Percentiles rank a stretch among this genome's conserved stretches.
phyloP scores from a whole-genome alignment of 208 protist genomes.

The Porcisia hertigi region DNA sequence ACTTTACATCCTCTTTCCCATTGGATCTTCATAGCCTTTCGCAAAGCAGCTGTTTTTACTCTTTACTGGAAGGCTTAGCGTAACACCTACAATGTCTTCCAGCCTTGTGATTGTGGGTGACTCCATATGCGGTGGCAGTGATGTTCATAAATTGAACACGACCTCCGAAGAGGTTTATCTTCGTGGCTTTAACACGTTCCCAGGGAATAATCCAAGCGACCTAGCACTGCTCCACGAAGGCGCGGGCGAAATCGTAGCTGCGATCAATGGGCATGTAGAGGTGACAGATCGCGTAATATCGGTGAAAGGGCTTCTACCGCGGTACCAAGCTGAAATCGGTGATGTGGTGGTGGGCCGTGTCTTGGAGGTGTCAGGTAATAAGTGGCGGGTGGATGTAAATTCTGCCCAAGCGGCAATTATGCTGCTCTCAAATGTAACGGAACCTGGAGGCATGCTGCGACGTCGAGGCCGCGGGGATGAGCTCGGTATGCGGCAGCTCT shows the following conservation, averaged over 20 bases:
- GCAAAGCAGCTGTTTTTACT: not conserved
- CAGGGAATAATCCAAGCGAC: constrained; percentile 55
- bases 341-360: constrained; percentile 97
- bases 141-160: constrained; percentile 32
- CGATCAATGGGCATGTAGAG: constrained; percentile 81
- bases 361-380: constrained; percentile 88
- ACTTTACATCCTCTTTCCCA: not conserved
- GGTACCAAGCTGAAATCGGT: constrained; percentile 96
- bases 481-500: constrained; percentile 95
- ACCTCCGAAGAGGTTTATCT: constrained; percentile 65
- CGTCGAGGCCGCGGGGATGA: constrained; percentile 92
- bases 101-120: constrained; percentile 74
- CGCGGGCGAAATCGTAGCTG: constrained; percentile 79
- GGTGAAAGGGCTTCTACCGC: constrained; percentile 61
- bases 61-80: not conserved
- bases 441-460: constrained; percentile 96
- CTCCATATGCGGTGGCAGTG: constrained; percentile 69
- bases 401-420: constrained; percentile 92
- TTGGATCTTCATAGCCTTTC: not conserved
- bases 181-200: constrained; percentile 78
- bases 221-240: constrained; percentile 52
- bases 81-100: constrained; percentile 13
- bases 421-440: constrained; percentile 96
- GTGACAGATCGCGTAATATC: constrained; percentile 88
- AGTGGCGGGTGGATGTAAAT: constrained; percentile 96